Percentiles rank a stretch among this genome's conserved stretches.
Conservation (phyloP, 1,139 yeast genomes). For the Hemisphaericaspora xylofermentans region DNA sequence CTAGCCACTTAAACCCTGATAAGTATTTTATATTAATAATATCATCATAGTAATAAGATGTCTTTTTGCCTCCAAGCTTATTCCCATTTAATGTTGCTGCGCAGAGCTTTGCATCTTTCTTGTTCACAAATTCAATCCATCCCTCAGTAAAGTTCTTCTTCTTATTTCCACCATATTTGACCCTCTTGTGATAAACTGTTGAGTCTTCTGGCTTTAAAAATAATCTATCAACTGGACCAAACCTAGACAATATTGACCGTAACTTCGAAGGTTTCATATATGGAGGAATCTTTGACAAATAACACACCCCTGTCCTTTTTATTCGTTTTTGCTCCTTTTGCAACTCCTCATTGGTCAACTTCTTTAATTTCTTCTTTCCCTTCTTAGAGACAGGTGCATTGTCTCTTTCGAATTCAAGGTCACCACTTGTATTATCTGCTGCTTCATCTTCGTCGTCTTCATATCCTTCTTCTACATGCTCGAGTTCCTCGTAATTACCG, state of each 20-base stretch:
- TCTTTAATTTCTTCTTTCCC: conserved; percentile 39
- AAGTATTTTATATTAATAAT: conserved; percentile 85
- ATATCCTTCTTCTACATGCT: conserved; percentile 17
- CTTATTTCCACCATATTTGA: conserved; percentile 91
- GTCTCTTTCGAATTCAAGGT: conserved; percentile 12
- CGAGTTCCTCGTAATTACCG: conserved; percentile 10
- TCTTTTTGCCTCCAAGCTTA: conserved; percentile 87
- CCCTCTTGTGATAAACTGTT: conserved; percentile 60
- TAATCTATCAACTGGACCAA: conserved; percentile 83
- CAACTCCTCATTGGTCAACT: conserved; percentile 53
- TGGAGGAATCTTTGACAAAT: conserved; percentile 88
- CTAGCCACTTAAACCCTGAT: conserved; percentile 93
- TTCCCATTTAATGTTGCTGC: conserved; percentile 86
- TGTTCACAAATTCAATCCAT: conserved; percentile 89
- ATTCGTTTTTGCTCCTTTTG: conserved; percentile 57
- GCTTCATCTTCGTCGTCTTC: conserved; percentile 18
- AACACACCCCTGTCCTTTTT: conserved; percentile 85
- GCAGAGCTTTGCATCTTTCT: conserved; percentile 85
- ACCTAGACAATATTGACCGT: conserved; percentile 73
- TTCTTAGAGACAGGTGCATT: conserved; percentile 9
- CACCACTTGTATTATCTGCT: too few species aligned
- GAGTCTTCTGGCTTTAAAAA: conserved; percentile 87
- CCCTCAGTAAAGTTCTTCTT: conserved; percentile 89
- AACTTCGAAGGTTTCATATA: conserved; percentile 94
- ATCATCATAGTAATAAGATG: conserved; percentile 92